Evolutionary conservation across 75 land plant genomes (phyloP), one percentile per base, ranked within the genome.

Genomic region (Chamaecyparis obtusa): DNA sequence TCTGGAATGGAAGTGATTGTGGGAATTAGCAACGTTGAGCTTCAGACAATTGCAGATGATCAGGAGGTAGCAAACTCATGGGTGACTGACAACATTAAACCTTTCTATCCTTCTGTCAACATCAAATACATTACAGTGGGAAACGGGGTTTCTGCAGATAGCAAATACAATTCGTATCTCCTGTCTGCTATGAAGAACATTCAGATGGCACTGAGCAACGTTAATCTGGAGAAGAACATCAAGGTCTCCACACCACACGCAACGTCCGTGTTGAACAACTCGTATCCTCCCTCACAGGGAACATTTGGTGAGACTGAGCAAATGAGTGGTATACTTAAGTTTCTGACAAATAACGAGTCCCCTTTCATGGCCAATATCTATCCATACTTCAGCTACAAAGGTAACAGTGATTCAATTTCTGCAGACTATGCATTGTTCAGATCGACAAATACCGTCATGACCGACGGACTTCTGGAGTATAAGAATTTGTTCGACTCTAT

Each of bases 181-280:
- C 33, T 86, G 3, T 55, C 84, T 24, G 88, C 89, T 7, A 89
- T 89, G 89, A 5, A 13, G 72, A 94, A 94, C 88, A 24, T 94
- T n/a, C 76, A 87, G 36, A 79, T 41, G 7, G 91, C 92, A 17
- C 37, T 94, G 10, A 21, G 37, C 4, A 55, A 86, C 9, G 88
- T 85, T 5, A 91, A 87, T 30, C 89, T 93, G 2, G 64, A 83
- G 32, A 44, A 84, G 57, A 55, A 60, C 37, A 87, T 93, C 91
- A 91, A 90, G 86, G 93, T 93, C 56, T 90, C 94, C 24, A 94
- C 93, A 57, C 64, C 64, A 57, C 55, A 51, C 16, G 16, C 55
- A 14, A 14, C 15, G 16, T 51, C 55, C 3, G 16, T 51, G 16
- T 0, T 51, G 55, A 13, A 0, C 55, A 51, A 51, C 1, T 51